A percentile compares a stretch with the other conserved stretches of the same genome.
Conservation (phyloP, 164 flowering plant species). For the Vitis riparia region DNA sequence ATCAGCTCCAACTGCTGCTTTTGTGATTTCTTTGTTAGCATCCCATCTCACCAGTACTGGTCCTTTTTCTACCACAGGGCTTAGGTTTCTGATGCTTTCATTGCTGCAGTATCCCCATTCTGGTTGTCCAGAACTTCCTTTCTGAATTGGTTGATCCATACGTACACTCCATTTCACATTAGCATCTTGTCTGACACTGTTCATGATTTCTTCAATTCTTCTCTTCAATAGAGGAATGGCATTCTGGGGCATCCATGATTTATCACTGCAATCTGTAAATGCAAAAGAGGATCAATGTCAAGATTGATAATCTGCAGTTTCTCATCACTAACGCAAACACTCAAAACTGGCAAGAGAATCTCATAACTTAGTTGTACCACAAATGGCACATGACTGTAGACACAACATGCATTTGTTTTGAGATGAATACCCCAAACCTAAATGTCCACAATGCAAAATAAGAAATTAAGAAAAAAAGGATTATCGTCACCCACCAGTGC, state of each 20-base stretch:
- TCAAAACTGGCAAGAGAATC: not conserved
- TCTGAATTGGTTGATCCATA: slow-evolving; percentile 5
- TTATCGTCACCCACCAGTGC: slow-evolving; percentile 13
- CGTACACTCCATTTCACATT: slow-evolving; percentile 4
- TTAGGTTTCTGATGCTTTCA: slow-evolving; percentile 8
- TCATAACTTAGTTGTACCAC: not conserved
- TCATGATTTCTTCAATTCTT: slow-evolving; percentile 23
- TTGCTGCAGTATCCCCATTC: slow-evolving; percentile 1
- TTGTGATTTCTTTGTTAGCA: not conserved
- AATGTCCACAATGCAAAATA: not conserved
- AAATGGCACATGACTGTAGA: not conserved
- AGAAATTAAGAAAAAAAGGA: not conserved
- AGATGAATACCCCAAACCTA: too few species aligned
- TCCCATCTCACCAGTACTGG: not conserved
- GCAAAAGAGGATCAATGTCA: too few species aligned
- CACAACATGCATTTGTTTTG: too few species aligned
- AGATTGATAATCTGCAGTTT: too few species aligned
- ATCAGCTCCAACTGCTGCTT: slow-evolving; percentile 2
- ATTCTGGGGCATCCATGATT: slow-evolving; percentile 9
- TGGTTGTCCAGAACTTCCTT: not conserved
- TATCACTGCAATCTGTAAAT: slow-evolving; percentile 16
- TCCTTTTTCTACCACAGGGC: slow-evolving; percentile 2
- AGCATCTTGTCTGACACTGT: slow-evolving; percentile 13
- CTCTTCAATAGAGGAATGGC: slow-evolving; percentile 1
- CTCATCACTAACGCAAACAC: not conserved